Evolutionary conservation across 2,329 filamentous ascomycete species (phyloP), one percentile per base, ranked within the genome.

Genomic region (Clarireedia monteithiana): DNA sequence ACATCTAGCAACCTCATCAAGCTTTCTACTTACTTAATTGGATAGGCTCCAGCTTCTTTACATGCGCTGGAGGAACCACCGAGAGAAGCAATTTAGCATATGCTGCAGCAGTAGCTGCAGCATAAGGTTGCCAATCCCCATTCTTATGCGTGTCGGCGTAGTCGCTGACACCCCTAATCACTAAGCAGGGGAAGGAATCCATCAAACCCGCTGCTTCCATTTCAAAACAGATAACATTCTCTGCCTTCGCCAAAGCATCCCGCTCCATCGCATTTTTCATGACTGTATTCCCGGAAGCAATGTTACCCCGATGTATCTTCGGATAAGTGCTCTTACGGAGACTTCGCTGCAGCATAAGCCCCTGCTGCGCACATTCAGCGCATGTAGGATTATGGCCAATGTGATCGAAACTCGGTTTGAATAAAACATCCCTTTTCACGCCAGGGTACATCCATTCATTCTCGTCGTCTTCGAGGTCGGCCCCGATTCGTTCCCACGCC

Each of bases 301-400:
- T 56, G 14, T 24, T 50, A 14, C 53, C 42, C 10, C 48, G 40
- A 20, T 50, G 48, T 14, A 97, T 34, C n/a, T 12, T 17, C 26
- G 30, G 26, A 20, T 49, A 40, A 17, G 14, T 40, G 38, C 15
- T 40, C 15, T 46, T 46, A n/a, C 44, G 20, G 15, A n/a, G 44
- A 27, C 6, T 2, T 2, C 20, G 4, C 23, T 27, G 15, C 1
- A 46, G 5, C 12, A 26, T 6, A 46, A 9, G 4, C 23, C 24
- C 24, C 44, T 46, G 44, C 23, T 46, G 6, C 4, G 27, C 23
- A 15, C 46, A 48, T 24, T 27, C 30, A 36, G 7, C 20, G 15
- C 24, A 48, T 34, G 27, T 48, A 1, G 46, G 9, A 30, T 24
- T 20, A 14, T 12, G 3, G 34, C 30, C 30, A 6, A 30, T 30